Evolutionary conservation across 306 rosid genomes (phyloP), one percentile per base, ranked within the genome.

Genomic region (Lathyrus aphaca): DNA sequence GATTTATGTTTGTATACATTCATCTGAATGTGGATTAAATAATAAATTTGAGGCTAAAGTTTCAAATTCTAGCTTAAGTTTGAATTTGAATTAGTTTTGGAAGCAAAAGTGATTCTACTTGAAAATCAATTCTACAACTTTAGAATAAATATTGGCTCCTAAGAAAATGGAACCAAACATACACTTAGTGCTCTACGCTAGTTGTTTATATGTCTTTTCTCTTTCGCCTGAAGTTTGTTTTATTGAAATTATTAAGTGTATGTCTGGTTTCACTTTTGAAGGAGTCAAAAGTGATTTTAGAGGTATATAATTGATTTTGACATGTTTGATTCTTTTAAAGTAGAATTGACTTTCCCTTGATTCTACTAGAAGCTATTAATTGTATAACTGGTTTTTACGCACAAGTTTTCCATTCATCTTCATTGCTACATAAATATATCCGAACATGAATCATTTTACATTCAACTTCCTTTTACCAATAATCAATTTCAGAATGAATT

Each of bases 191-290:
- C 17, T 49, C 44, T 43, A 59, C 38, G 56, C 16, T 65, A 19
- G 37, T 74, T 44, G 40, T 55, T 29, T 62, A 66, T 39, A 46
- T 70, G 66, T 30, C 12, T 56, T 49, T 57, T 65, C 64, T 18
- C 64, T 57, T 44, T 73, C 14, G 54, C 55, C 46, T 61, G 58
- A 49, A 10, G 15, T 32, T 32, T 60, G 35, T 35, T 57, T 48
- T 48, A 48, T 48, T 48, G 10, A 48, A 16, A 16, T 48, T 15
- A 48, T 3, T 15, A 48, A 48, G 32, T 21, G 32, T 5, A 10
- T 49, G 54, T 49, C 17, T 49, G 13, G 39, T 35, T 35, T 6
- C 39, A 35, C 10, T 35, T 35, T 7, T 35, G 39, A 7, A 35
- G 39, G 8, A 35, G 39, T 35, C 5, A 17, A 49, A 49, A 49